Base-by-base conservation (phyloP, 768 basidiomycete species). In the Leucosporidium yakuticum region DNA sequence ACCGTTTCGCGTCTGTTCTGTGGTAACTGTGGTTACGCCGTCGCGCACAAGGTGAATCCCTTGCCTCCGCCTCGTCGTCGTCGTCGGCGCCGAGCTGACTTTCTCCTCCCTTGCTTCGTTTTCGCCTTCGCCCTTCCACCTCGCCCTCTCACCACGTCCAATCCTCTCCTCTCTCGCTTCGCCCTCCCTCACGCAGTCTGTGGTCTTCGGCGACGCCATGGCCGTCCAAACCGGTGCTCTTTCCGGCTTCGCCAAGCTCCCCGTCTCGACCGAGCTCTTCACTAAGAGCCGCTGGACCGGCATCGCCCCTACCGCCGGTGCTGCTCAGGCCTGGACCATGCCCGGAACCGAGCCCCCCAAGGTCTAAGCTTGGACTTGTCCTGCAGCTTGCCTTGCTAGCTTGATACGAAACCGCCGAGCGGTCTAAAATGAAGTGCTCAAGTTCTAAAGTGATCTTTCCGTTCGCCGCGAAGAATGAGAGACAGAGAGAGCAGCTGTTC, bases 231-330 rank as follows among this genome's bases (percentile, higher is more conserved):
- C 75, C 60, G 75, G 73, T 32, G 71, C 68, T 51, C 60, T 76
- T 29, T 67, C 66, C n/a, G 75, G 74, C 48, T 76, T 76, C 63
- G 21, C 48, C 27, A 71, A 65, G 56, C 64, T 76, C 55, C 74
- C 75, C 21, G 63, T 73, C 67, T 74, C 36, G 6, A 64, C 68
- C 44, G 75, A 76, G 64, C 67, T 74, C 27, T 76, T 74, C 60
- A 69, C 70, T 62, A 76, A 76, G 65, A 64, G 73, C 47, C 68
- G 73, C 66, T 76, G 73, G 72, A 62, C 63, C 25, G 75, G 72
- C 27, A 39, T 76, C 44, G 64, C 70, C 19, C 39, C 54, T 17
- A 70, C 70, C 25, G 48, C 64, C 15, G 68, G 58, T 8, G 69
- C 69, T 21, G 69, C 62, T 25, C 75, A 76, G 65, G 69, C 56